Evolutionary conservation across 805 yeast genomes (phyloP).

Genomic region (Spathaspora girioi): DNA sequence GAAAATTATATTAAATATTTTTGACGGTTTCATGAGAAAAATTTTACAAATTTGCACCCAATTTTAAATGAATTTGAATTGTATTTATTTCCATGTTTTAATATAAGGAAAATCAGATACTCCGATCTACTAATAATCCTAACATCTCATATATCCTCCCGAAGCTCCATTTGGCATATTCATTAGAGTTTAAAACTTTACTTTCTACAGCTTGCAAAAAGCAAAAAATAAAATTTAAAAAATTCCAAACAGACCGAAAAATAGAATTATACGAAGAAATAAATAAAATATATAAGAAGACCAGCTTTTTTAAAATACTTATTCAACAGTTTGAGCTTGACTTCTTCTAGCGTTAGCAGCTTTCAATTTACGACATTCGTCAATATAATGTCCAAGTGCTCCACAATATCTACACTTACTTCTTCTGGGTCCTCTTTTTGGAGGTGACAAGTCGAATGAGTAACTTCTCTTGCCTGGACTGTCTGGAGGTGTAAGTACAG

Average conservation of each 20-base stretch:
- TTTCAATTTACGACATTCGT: slow-evolving; percentile 1
- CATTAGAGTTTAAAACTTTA: too few relatives aligned
- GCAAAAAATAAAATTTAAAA: neutral
- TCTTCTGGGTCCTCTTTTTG: neutral
- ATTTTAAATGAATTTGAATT: too few relatives aligned
- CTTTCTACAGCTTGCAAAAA: neutral
- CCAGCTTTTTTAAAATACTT: neutral
- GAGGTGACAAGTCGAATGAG: neutral
- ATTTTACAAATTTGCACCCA: neutral
- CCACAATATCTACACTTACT: neutral
- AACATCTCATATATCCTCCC: too few relatives aligned
- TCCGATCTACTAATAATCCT: too few relatives aligned
- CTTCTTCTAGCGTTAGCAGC: neutral
- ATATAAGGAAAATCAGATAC: too few relatives aligned
- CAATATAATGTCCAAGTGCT: neutral
- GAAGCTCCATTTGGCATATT: too few relatives aligned
- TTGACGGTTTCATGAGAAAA: neutral
- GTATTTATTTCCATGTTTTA: too few relatives aligned
- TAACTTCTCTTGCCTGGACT: neutral
- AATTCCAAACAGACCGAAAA: neutral
- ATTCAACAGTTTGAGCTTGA: neutral
- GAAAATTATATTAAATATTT: too few relatives aligned
- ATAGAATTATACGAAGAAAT: neutral
- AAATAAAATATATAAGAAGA: neutral
- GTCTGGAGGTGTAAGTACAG: neutral